Evolutionary conservation across 2,329 filamentous ascomycete species (phyloP), one percentile per base, ranked within the genome.

Genomic region (Pyrenochaeta sp.): DNA sequence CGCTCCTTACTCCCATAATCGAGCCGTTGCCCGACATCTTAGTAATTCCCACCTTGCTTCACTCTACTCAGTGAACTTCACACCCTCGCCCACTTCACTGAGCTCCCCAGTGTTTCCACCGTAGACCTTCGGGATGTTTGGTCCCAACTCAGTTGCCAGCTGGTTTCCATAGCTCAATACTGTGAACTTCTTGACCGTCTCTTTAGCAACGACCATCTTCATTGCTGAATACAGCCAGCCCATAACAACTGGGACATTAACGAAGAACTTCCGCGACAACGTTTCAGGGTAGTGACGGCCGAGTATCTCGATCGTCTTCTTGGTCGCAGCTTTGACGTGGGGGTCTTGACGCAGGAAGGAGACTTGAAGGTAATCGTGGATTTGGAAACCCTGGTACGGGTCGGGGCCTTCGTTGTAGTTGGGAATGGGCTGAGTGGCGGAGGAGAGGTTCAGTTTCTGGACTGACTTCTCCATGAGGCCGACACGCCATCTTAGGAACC

Each of bases 231-330:
- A 84, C 68, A 84, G 72, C 82, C 93, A 97, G 55, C 92, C 91
- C 93, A 97, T 97, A 71, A 97, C 84, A 54, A 89, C 79, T 0
- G 94, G 94, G 5, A 97, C 92, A 72, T 97, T 97, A 80, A 97
- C 91, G 75, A 97, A 97, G 84, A 93, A 97, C 83, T 97, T 97
- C 81, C 94, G 87, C 69, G 87, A 88, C 48, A 97, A 85, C 9
- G 96, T 87, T 81, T 97, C 94, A 0, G 94, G 93, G 80, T 97
- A 97, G 66, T 91, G 91, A 66, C 86, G 88, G 50, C 89, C 86
- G 76, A 97, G 92, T 50, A 91, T 84, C 61, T 90, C 85, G 76
- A 97, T 96, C 45, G 91, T 93, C 80, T 93, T 88, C 72, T 88
- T 89, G 64, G 88, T 90, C 15, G 91, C 91, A 3, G 88, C 84